phyloP scores from a whole-genome alignment of 306 rosid species.

The Acacia melanoxylon region DNA sequence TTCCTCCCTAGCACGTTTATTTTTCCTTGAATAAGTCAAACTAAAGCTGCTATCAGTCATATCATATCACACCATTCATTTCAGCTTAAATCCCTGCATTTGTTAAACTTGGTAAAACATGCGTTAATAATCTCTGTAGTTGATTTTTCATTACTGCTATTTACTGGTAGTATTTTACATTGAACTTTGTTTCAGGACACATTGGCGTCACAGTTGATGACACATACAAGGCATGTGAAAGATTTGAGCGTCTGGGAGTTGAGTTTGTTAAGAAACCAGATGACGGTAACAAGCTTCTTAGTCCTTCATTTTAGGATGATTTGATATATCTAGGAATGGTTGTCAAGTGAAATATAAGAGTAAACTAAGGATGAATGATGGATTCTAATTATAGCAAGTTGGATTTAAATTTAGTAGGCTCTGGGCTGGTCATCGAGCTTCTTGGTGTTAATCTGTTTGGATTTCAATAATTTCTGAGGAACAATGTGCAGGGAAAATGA shows the following conservation, averaged over 20 bases:
- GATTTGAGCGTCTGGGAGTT: conserved; percentile 84
- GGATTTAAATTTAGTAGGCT: too few species aligned
- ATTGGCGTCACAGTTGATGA: conserved; percentile 96
- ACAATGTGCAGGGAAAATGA: conserved; percentile 77
- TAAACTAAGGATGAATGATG: background rate
- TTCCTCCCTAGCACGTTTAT: too few species aligned
- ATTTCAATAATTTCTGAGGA: background rate
- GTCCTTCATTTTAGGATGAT: conserved; percentile 10
- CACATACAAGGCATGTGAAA: conserved; percentile 87
- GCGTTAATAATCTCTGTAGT: conserved; percentile 5
- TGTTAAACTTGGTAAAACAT: background rate
- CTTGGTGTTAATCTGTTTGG: background rate
- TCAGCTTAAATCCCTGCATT: background rate
- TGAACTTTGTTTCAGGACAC: conserved; percentile 55
- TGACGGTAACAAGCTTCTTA: conserved; percentile 58
- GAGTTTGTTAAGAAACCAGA: conserved; percentile 87
- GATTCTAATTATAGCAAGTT: too few species aligned
- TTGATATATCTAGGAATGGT: conserved; percentile 8
- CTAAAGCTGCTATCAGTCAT: too few species aligned
- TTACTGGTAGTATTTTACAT: background rate
- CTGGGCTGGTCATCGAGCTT: background rate
- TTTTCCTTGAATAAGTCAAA: too few species aligned
- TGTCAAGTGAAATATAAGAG: background rate
- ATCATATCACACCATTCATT: background rate
- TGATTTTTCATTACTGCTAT: conserved; percentile 8